These are phyloP conservation scores for Ganoderma meredithae DNA, from an alignment of 1,284 basidiomycete species.

Conservation along the genomic window DNA sequence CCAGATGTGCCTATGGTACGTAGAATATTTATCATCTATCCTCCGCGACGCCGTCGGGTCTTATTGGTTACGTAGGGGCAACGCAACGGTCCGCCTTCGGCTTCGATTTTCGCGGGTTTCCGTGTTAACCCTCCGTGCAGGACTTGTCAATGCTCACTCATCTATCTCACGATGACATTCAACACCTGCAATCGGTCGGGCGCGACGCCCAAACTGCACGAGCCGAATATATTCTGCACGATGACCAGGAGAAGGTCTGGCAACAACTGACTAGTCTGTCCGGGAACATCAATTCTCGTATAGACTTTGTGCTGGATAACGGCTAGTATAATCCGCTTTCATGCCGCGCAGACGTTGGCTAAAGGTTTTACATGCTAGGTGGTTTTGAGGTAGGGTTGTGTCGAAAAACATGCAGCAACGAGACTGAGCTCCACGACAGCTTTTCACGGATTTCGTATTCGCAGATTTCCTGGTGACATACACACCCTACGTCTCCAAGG, in stretches of 20 bases:
- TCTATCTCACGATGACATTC: conserved; percentile 82
- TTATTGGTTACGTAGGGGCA: conserved; percentile 61
- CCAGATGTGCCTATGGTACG: conserved; percentile 87
- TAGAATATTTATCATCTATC: not conserved
- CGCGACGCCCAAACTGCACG: conserved; percentile 79
- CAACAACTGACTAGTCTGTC: conserved; percentile 64
- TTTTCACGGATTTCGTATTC: conserved; percentile 94
- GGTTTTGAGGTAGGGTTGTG: conserved; percentile 80
- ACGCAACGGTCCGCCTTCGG: conserved; percentile 67
- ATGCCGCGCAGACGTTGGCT: conserved; percentile 2
- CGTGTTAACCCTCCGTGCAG: conserved; percentile 43
- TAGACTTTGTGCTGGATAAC: conserved; percentile 95
- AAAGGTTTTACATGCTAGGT: conserved; percentile 51
- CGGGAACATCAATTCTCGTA: conserved; percentile 54
- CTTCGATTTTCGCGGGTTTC: not conserved
- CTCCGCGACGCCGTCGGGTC: too few relatives aligned
- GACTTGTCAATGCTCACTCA: conserved; percentile 88
- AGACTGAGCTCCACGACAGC: conserved; percentile 48
- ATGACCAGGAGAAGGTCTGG: conserved; percentile 87
- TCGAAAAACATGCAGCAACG: too few relatives aligned
- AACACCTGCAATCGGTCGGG: conserved; percentile 84
- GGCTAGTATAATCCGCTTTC: conserved; percentile 51
- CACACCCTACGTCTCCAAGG: conserved; percentile 82
- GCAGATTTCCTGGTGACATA: conserved; percentile 93
- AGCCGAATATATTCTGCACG: conserved; percentile 81